Evolutionary conservation across 768 basidiomycete species (phyloP).

Genomic region (Dictyophora rubrovolvata): DNA sequence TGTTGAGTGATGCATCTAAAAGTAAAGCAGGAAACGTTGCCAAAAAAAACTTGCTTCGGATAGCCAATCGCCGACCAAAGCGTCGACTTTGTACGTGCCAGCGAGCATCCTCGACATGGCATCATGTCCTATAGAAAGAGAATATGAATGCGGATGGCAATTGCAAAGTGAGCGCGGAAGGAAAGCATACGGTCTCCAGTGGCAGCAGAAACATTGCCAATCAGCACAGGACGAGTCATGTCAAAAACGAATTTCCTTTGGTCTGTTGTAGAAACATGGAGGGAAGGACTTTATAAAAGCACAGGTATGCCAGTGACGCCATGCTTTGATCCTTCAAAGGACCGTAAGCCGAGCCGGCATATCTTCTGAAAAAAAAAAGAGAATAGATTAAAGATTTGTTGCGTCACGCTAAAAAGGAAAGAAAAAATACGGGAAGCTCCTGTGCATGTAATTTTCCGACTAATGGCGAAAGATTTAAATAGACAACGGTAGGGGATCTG

Average conservation of each 20-base stretch:
- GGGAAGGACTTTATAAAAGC: background rate
- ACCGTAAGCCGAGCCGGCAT: background rate
- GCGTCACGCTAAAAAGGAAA: background rate
- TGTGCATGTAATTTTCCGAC: background rate
- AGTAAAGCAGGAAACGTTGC: background rate
- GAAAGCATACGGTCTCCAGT: slow-evolving; percentile 4
- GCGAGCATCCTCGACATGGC: slow-evolving; percentile 2
- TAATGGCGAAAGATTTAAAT: background rate
- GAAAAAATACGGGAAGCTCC: background rate
- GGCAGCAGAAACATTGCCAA: slow-evolving; percentile 6
- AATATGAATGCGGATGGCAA: background rate
- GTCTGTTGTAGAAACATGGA: background rate
- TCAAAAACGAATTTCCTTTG: background rate
- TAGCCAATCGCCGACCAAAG: slow-evolving; percentile 6
- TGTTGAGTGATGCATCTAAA: background rate
- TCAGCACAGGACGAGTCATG: background rate
- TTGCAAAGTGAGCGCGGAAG: background rate
- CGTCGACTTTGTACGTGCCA: background rate
- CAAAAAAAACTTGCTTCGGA: background rate
- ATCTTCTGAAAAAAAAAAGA: background rate
- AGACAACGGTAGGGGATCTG: background rate
- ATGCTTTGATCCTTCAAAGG: background rate
- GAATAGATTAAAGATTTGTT: background rate
- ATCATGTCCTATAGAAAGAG: background rate
- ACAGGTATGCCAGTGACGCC: background rate